phyloP scores from a whole-genome alignment of 306 rosid species.

The Pyrus pyrifolia region DNA sequence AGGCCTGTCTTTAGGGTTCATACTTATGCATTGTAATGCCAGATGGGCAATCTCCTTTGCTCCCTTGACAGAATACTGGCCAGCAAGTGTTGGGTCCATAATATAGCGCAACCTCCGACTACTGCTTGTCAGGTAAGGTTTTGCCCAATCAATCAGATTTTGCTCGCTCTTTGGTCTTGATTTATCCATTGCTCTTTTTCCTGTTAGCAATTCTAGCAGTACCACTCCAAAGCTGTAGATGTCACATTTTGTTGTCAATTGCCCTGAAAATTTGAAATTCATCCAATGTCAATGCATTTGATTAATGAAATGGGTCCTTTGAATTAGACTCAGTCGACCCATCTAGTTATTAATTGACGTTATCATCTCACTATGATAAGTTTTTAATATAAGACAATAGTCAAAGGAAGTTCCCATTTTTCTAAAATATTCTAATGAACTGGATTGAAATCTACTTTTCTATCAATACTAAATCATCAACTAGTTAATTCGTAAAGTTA shows the following conservation, averaged over 20 bases:
- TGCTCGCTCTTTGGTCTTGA: conserved; percentile 70
- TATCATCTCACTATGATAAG: too few relatives aligned
- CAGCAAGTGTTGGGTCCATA: conserved; percentile 74
- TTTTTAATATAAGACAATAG: too few relatives aligned
- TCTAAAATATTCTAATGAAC: too few relatives aligned
- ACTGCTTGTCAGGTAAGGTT: conserved; percentile 59
- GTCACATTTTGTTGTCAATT: conserved; percentile 81
- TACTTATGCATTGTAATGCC: conserved; percentile 60
- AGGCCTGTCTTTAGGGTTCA: conserved; percentile 88
- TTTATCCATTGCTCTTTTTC: conserved; percentile 80
- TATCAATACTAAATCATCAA: neutral
- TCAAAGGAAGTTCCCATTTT: too few relatives aligned
- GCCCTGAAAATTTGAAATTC: conserved; percentile 45
- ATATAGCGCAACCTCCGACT: conserved; percentile 53
- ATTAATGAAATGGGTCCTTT: too few relatives aligned
- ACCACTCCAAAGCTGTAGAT: conserved; percentile 87
- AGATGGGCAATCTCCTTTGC: conserved; percentile 66
- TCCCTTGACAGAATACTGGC: conserved; percentile 89
- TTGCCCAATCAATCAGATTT: conserved; percentile 86
- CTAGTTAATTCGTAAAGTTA: neutral
- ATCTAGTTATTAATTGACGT: too few relatives aligned
- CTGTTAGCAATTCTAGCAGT: conserved; percentile 73
- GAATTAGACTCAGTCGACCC: too few relatives aligned
- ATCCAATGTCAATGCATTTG: neutral
- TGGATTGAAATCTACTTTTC: too few relatives aligned